A percentile compares a stretch with the other conserved stretches of the same genome.
Evolutionary conservation across 768 basidiomycete genomes (phyloP).

Genomic region (Neoboletus magnificus): DNA sequence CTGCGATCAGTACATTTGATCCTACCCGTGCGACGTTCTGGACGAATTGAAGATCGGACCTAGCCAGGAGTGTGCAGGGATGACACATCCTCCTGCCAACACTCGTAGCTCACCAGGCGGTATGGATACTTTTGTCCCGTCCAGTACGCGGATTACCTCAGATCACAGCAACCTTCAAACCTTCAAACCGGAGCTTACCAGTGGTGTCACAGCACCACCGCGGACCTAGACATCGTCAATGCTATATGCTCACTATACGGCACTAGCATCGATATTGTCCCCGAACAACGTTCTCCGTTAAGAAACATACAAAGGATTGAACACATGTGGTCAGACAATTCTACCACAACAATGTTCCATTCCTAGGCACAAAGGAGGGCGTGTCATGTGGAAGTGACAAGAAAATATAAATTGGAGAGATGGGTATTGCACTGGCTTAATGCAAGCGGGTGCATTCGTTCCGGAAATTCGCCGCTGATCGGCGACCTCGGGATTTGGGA

Average conservation of each 20-base stretch:
- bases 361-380: background rate
- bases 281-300: background rate
- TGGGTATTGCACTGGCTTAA: background rate
- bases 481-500: background rate
- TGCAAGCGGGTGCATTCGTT: background rate
- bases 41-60: background rate
- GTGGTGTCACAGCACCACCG: too few relatives aligned
- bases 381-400: background rate
- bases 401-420: background rate
- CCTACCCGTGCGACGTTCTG: background rate
- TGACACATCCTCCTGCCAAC: background rate
- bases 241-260: background rate
- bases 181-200: background rate
- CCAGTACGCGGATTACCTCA: background rate
- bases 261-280: background rate
- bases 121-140: background rate
- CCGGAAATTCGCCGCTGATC: background rate
- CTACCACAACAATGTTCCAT: background rate
- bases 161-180: background rate
- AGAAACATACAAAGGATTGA: background rate
- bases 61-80: background rate
- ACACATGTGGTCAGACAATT: background rate
- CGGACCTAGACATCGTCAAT: background rate
- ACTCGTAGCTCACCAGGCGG: background rate
- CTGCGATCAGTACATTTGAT: background rate